These are phyloP conservation scores for Colletotrichum lini DNA, from an alignment of 2,329 filamentous ascomycete genomes.

Conservation along the genomic window DNA sequence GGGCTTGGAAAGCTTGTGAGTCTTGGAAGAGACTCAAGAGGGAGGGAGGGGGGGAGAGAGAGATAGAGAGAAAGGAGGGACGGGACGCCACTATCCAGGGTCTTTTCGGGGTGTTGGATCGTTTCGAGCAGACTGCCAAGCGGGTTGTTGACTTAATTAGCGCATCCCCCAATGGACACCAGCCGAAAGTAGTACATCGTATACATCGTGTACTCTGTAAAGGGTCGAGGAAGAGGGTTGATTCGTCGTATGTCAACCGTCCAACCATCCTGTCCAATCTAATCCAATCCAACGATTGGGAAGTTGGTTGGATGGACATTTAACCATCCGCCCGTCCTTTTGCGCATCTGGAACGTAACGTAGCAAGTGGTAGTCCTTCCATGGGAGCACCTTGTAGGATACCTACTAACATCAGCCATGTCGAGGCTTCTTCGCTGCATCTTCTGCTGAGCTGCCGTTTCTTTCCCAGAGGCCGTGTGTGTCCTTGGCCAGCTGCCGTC, in stretches of 20 bases:
- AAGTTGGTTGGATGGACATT: not conserved
- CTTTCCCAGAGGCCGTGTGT: too few species aligned
- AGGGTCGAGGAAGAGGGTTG: not conserved
- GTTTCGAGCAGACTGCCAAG: constrained; percentile 23
- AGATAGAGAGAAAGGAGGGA: too few species aligned
- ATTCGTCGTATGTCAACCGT: constrained; percentile 5
- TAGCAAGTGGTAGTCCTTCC: too few species aligned
- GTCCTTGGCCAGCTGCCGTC: too few species aligned
- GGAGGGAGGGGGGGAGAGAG: not conserved
- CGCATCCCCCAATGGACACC: constrained; percentile 3
- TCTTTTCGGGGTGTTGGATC: constrained; percentile 10
- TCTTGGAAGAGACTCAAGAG: constrained; percentile 8
- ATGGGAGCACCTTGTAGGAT: too few species aligned
- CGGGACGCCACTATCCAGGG: constrained; percentile 18
- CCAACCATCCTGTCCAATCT: not conserved
- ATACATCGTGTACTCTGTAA: not conserved
- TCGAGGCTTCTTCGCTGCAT: not conserved
- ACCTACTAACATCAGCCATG: too few species aligned
- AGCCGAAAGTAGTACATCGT: not conserved
- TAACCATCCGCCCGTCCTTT: constrained; percentile 18
- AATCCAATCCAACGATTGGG: too few species aligned
- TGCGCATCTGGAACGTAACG: constrained; percentile 11
- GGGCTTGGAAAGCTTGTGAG: constrained; percentile 30
- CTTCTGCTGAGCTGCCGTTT: too few species aligned
- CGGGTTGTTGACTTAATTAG: constrained; percentile 15